These are phyloP conservation scores for Adansonia grandidieri DNA, from an alignment of 441 rosid genomes.

Conservation along the genomic window DNA sequence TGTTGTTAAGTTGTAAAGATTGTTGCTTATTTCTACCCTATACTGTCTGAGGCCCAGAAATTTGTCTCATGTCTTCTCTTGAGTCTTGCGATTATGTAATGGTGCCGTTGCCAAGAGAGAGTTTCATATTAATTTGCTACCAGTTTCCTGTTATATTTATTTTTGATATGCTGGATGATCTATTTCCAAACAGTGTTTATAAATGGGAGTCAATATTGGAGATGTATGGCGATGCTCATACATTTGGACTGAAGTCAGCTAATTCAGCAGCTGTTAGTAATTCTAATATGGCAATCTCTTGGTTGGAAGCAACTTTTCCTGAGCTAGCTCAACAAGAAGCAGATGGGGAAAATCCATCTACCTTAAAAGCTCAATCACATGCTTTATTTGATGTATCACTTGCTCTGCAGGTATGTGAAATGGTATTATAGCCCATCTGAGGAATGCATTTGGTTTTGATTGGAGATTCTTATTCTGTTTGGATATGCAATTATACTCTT, in stretches of 20 bases:
- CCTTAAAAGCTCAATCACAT: conserved; percentile 71
- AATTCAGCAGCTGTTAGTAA: conserved; percentile 65
- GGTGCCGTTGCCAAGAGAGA: background rate
- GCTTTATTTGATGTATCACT: conserved; percentile 84
- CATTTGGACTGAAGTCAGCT: conserved; percentile 68
- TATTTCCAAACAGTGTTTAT: conserved; percentile 57
- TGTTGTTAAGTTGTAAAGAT: background rate
- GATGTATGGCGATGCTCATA: conserved; percentile 81
- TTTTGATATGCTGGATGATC: conserved; percentile 29
- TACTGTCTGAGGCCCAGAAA: background rate
- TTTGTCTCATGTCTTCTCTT: background rate
- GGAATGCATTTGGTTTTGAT: background rate
- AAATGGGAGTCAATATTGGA: conserved; percentile 84
- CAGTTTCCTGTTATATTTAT: conserved; percentile 27
- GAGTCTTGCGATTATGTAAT: background rate
- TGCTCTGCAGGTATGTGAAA: conserved; percentile 75
- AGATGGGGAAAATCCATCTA: conserved; percentile 50
- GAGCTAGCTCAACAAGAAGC: conserved; percentile 62
- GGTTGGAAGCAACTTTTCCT: conserved; percentile 94
- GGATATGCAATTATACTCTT: background rate
- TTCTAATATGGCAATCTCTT: conserved; percentile 80
- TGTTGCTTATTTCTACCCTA: conserved; percentile 13
- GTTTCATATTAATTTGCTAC: conserved; percentile 13
- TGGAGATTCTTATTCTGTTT: background rate
- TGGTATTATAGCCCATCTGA: conserved; percentile 4